A percentile compares a stretch with the other conserved stretches of the same genome.
Conservation (phyloP, 345 rosid species). For the Aegle marmelos region DNA sequence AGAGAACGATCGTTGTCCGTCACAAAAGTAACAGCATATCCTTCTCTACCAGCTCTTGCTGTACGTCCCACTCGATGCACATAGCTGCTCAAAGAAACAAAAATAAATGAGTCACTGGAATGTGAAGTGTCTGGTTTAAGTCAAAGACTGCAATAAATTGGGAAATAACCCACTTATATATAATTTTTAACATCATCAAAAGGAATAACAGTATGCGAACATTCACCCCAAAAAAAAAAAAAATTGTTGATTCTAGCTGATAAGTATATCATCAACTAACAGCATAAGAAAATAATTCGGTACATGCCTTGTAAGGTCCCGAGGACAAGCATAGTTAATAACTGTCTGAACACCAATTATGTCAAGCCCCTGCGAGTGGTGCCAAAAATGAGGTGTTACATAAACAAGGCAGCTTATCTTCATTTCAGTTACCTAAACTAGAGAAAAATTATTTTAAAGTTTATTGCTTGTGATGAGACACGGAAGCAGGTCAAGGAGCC, state of each 20-base stretch:
- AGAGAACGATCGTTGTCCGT: conserved; percentile 92
- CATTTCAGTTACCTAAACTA: background rate
- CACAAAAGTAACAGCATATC: conserved; percentile 92
- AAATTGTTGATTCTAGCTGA: background rate
- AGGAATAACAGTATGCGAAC: background rate
- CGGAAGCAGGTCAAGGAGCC: background rate
- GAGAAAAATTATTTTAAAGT: background rate
- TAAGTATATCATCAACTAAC: background rate
- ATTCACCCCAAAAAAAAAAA: background rate
- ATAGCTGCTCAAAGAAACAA: conserved; percentile 50
- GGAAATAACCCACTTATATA: background rate
- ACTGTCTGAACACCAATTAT: conserved; percentile 96
- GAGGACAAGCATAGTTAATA: conserved; percentile 94
- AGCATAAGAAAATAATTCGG: background rate
- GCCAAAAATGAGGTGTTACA: conserved; percentile 9
- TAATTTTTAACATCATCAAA: background rate
- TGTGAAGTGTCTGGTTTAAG: background rate
- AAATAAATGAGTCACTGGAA: background rate
- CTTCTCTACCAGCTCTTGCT: conserved; percentile 98
- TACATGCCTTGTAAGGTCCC: conserved; percentile 82
- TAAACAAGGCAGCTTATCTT: background rate
- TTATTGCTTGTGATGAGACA: background rate
- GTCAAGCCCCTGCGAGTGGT: conserved; percentile 72
- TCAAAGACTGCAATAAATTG: background rate
- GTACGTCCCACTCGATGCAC: conserved; percentile 97